Evolutionary conservation across 2,329 filamentous ascomycete genomes (phyloP).

Genomic region (Verticillium zaregamsianum): DNA sequence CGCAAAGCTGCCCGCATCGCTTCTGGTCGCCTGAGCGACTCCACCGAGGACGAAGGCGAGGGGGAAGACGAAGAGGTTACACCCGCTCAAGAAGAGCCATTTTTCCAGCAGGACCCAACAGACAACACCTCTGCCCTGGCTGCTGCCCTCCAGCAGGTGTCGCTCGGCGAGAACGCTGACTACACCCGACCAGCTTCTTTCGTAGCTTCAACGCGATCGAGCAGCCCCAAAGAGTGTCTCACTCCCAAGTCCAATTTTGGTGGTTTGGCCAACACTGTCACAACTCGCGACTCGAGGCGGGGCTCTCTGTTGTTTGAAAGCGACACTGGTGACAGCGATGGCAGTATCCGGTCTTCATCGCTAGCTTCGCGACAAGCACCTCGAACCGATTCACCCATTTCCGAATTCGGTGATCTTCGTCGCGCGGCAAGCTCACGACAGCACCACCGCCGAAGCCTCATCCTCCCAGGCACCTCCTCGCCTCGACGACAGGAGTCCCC

Average conservation of each 20-base stretch:
- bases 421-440: slow-evolving; percentile 76
- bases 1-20: slow-evolving; percentile 85
- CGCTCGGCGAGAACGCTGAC: slow-evolving; percentile 34
- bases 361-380: slow-evolving; percentile 62
- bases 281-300: slow-evolving; percentile 63
- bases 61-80: slow-evolving; percentile 39
- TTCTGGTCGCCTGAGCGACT: slow-evolving; percentile 79
- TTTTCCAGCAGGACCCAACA: slow-evolving; percentile 51
- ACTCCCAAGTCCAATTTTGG: slow-evolving; percentile 82
- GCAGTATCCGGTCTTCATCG: slow-evolving; percentile 78
- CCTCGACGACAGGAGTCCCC: slow-evolving; percentile 87
- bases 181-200: slow-evolving; percentile 53
- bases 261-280: slow-evolving; percentile 50
- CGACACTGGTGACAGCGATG: slow-evolving; percentile 82
- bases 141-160: slow-evolving; percentile 45
- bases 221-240: slow-evolving; percentile 83
- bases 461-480: slow-evolving; percentile 73
- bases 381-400: slow-evolving; percentile 84
- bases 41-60: slow-evolving; percentile 57
- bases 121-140: slow-evolving; percentile 55
- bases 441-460: slow-evolving; percentile 80
- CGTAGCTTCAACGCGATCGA: slow-evolving; percentile 75
- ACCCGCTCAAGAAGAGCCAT: slow-evolving; percentile 44
- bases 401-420: slow-evolving; percentile 73
- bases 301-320: slow-evolving; percentile 79